Evolutionary conservation across 495 filamentous ascomycete species (phyloP).

Genomic region (Rusavskia elegans): DNA sequence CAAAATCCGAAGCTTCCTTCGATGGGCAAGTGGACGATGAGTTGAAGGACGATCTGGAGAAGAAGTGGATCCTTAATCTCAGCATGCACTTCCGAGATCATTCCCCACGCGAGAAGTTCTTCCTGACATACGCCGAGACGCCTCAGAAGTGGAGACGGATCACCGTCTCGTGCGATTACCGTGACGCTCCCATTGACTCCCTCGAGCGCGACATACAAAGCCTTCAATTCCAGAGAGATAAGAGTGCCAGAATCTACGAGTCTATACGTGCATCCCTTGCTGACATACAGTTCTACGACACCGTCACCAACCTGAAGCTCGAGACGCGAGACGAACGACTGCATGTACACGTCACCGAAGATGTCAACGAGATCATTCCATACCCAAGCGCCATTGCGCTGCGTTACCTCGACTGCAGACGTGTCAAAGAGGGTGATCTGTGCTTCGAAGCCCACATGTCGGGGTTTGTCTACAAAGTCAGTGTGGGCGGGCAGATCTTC

Average conservation of each 20-base stretch:
- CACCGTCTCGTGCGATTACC: conserved; percentile 90
- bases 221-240: conserved; percentile 77
- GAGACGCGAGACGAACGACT: conserved; percentile 78
- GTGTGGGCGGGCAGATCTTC: conserved; percentile 44
- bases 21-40: conserved; percentile 35
- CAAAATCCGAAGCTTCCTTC: conserved; percentile 13
- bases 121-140: conserved; percentile 81
- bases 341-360: conserved; percentile 97
- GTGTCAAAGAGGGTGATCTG: conserved; percentile 46
- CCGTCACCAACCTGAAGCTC: conserved; percentile 90
- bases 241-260: conserved; percentile 89
- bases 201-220: conserved; percentile 69
- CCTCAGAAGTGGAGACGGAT: conserved; percentile 70
- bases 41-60: conserved; percentile 68
- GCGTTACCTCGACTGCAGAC: conserved; percentile 48
- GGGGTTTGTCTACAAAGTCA: conserved; percentile 94
- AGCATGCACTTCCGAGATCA: conserved; percentile 98
- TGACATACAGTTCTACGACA: conserved; percentile 89
- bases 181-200: conserved; percentile 61
- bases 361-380: conserved; percentile 84
- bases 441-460: conserved; percentile 86
- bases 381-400: conserved; percentile 67
- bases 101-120: conserved; percentile 93
- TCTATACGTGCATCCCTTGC: conserved; percentile 81
- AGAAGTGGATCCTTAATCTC: conserved; percentile 88